phyloP scores from a whole-genome alignment of 2,329 filamentous ascomycete species.

The Penicillium sp. region DNA sequence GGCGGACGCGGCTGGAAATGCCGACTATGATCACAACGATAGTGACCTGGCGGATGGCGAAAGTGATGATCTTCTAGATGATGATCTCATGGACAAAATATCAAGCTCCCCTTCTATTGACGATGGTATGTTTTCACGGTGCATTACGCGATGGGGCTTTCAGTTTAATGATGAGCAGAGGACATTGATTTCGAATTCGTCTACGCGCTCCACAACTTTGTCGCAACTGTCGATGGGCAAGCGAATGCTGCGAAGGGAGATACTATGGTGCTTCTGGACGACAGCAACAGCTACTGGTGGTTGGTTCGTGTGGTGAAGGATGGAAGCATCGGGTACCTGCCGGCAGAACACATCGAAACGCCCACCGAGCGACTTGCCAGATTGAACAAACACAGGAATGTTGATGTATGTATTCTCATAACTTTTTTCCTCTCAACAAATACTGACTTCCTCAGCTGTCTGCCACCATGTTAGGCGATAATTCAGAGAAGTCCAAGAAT shows the following conservation, averaged over 20 bases:
- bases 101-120: constrained; percentile 98
- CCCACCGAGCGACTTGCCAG: constrained; percentile 90
- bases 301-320: constrained; percentile 95
- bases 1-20: constrained; percentile 17
- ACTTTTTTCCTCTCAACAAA: neutral
- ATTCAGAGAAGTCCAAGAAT: constrained; percentile 74
- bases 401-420: constrained; percentile 64
- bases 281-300: constrained; percentile 99
- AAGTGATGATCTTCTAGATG: constrained; percentile 66
- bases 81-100: constrained; percentile 98
- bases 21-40: constrained; percentile 38
- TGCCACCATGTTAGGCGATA: constrained; percentile 67
- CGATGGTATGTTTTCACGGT: constrained; percentile 63
- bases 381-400: constrained; percentile 95
- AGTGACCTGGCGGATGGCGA: constrained; percentile 60
- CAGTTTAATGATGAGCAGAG: constrained; percentile 83
- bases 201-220: constrained; percentile 95
- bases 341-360: constrained; percentile 96
- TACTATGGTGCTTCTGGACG: constrained; percentile 95
- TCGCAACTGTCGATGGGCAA: constrained; percentile 95
- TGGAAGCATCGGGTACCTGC: constrained; percentile 92
- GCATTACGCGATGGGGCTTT: too few relatives aligned
- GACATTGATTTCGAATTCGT: constrained; percentile 99
- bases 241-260: constrained; percentile 98
- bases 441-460: constrained; percentile 51